A percentile compares a stretch with the other conserved stretches of the same genome.
Conservation (phyloP, 768 basidiomycete genomes). For the Saitozyma sp. region DNA sequence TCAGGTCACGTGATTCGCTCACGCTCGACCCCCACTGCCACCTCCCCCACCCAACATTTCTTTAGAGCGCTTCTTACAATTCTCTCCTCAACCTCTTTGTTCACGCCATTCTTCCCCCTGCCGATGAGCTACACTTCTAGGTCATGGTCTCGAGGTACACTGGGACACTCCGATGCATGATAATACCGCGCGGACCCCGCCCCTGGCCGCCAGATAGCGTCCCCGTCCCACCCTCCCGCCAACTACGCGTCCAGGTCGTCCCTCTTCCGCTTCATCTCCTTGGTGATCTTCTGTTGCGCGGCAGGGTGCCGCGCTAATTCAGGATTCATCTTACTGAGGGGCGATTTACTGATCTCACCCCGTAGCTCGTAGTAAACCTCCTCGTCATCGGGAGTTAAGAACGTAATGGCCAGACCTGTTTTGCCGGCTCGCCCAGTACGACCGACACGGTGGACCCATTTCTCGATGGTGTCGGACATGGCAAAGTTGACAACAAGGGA, state of each 20-base stretch:
- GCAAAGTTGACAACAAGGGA: slow-evolving; percentile 90
- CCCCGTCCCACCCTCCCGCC: too few species aligned
- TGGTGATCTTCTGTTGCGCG: slow-evolving; percentile 83
- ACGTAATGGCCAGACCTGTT: slow-evolving; percentile 87
- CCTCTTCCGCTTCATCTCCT: slow-evolving; percentile 74
- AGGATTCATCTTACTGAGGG: slow-evolving; percentile 80
- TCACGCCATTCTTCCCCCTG: too few species aligned
- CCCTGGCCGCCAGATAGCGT: too few species aligned
- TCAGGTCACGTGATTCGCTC: too few species aligned
- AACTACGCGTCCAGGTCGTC: neutral
- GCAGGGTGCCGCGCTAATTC: slow-evolving; percentile 83
- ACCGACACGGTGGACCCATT: slow-evolving; percentile 88
- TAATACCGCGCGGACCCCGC: too few species aligned
- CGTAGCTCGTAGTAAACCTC: slow-evolving; percentile 95
- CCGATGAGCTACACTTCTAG: too few species aligned
- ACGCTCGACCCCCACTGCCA: too few species aligned
- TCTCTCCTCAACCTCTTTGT: too few species aligned
- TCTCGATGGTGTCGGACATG: slow-evolving; percentile 95
- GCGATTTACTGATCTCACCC: slow-evolving; percentile 93
- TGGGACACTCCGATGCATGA: too few species aligned
- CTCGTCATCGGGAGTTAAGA: slow-evolving; percentile 93
- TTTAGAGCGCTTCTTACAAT: too few species aligned
- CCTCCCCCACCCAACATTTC: too few species aligned
- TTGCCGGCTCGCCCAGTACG: slow-evolving; percentile 98
- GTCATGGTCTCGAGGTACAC: too few species aligned